Evolutionary conservation across 192 early-diverging fungal genomes (phyloP).

Genomic region (Backusella morwellensis): DNA sequence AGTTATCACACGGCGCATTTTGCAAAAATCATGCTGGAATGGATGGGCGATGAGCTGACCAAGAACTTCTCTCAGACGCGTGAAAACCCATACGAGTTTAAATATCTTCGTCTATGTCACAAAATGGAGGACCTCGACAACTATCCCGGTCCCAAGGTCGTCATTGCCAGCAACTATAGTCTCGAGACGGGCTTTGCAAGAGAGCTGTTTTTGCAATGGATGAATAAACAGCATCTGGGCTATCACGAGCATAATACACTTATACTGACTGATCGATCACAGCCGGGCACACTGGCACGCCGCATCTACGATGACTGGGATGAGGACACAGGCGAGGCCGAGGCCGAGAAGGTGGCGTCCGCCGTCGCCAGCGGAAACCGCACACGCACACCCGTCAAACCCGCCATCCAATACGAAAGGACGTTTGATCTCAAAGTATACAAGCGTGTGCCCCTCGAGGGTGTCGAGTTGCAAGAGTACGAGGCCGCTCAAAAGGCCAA

Average conservation of each 20-base stretch:
- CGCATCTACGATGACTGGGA: constrained; percentile 68
- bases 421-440: constrained; percentile 43
- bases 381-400: constrained; percentile 24
- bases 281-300: constrained; percentile 66
- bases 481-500: constrained; percentile 59
- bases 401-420: constrained; percentile 28
- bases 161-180: constrained; percentile 78
- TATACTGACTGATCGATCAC: constrained; percentile 76
- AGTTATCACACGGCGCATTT: constrained; percentile 74
- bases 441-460: constrained; percentile 77
- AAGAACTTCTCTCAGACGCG: constrained; percentile 67
- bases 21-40: constrained; percentile 91
- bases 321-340: constrained; percentile 36
- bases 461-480: constrained; percentile 77
- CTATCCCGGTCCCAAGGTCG: constrained; percentile 74
- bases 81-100: constrained; percentile 90
- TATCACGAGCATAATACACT: constrained; percentile 54
- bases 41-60: constrained; percentile 89
- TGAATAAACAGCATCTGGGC: constrained; percentile 10
- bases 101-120: constrained; percentile 68
- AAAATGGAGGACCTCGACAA: constrained; percentile 66
- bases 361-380: constrained; percentile 9
- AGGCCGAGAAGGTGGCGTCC: constrained; percentile 23
- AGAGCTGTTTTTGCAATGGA: constrained; percentile 79
- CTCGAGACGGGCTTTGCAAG: constrained; percentile 82